A percentile compares a stretch with the other conserved stretches of the same genome.
Conservation (phyloP, 2,329 filamentous ascomycete genomes). For the Aspergillus versicolor region DNA sequence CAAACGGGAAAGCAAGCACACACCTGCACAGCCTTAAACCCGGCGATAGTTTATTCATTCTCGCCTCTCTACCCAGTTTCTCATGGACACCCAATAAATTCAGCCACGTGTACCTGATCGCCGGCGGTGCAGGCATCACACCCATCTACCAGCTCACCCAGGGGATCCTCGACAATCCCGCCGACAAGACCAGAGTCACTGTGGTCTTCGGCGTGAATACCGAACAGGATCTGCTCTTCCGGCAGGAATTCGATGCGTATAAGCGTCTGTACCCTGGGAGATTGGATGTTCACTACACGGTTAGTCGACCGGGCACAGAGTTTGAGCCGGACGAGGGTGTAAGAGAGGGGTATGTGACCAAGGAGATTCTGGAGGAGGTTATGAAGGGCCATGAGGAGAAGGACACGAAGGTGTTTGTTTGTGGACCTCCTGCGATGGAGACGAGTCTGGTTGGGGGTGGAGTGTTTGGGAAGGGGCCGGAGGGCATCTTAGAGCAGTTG, state of each 20-base stretch:
- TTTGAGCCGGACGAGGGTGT: slow-evolving; percentile 32
- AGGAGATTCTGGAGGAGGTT: slow-evolving; percentile 55
- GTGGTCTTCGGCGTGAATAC: slow-evolving; percentile 67
- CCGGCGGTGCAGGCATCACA: slow-evolving; percentile 71
- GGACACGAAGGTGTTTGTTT: slow-evolving; percentile 63
- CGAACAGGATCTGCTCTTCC: slow-evolving; percentile 61
- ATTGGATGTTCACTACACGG: slow-evolving; percentile 59
- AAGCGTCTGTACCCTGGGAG: slow-evolving; percentile 53
- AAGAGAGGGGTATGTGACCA: slow-evolving; percentile 59
- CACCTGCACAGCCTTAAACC: slow-evolving; percentile 66
- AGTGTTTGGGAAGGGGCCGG: slow-evolving; percentile 24
- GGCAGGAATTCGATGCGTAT: slow-evolving; percentile 55
- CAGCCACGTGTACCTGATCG: slow-evolving; percentile 63
- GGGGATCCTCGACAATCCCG: slow-evolving; percentile 61
- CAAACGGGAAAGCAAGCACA: slow-evolving; percentile 61
- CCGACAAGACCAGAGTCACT: slow-evolving; percentile 62
- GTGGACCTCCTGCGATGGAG: slow-evolving; percentile 69
- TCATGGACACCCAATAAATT: slow-evolving; percentile 51
- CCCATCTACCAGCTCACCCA: slow-evolving; percentile 66
- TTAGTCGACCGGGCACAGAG: slow-evolving; percentile 46
- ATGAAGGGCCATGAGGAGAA: slow-evolving; percentile 40
- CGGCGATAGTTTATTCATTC: slow-evolving; percentile 61
- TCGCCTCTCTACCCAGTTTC: slow-evolving; percentile 55
- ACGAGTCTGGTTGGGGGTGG: slow-evolving; percentile 30
- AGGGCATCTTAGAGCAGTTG: slow-evolving; percentile 43